Conservation (phyloP, 805 yeast genomes). For the Hagleromyces aurorensis region DNA sequence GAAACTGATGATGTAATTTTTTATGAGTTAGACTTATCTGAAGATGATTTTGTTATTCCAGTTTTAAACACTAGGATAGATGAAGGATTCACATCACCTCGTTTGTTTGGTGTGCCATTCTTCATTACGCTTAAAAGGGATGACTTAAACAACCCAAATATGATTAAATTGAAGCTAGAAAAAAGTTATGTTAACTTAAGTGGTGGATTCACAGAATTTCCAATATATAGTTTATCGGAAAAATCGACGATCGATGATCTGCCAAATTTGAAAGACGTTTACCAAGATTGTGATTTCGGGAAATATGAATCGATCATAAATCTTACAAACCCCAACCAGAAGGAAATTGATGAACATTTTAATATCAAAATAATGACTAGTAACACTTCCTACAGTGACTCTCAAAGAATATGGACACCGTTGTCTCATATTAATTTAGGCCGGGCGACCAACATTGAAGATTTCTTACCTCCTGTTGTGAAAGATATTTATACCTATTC, state of each 20-base stretch:
- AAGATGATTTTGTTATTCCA: slow-evolving; percentile 50
- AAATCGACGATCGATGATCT: slow-evolving; percentile 28
- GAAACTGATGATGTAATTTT: slow-evolving; percentile 57
- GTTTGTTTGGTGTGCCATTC: slow-evolving; percentile 69
- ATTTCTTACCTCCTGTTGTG: slow-evolving; percentile 11
- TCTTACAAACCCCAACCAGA: background rate
- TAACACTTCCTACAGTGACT: background rate
- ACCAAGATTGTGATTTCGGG: slow-evolving; percentile 18
- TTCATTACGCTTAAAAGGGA: slow-evolving; percentile 48
- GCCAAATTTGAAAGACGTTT: slow-evolving; percentile 26
- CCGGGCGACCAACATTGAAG: slow-evolving; percentile 13
- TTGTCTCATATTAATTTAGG: slow-evolving; percentile 12
- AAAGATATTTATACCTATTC: slow-evolving; percentile 23
- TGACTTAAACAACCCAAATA: slow-evolving; percentile 50
- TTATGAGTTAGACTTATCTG: slow-evolving; percentile 41
- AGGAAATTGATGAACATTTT: background rate
- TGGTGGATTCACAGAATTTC: slow-evolving; percentile 31
- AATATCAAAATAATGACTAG: background rate
- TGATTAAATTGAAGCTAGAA: slow-evolving; percentile 51
- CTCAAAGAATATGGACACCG: slow-evolving; percentile 23
- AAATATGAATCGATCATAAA: slow-evolving; percentile 14
- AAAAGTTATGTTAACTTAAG: slow-evolving; percentile 40
- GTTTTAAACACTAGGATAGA: slow-evolving; percentile 42
- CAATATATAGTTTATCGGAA: slow-evolving; percentile 16
- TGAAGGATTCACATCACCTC: slow-evolving; percentile 35